phyloP scores from a whole-genome alignment of 2,329 filamentous ascomycete genomes.

The Fusarium sp. region DNA sequence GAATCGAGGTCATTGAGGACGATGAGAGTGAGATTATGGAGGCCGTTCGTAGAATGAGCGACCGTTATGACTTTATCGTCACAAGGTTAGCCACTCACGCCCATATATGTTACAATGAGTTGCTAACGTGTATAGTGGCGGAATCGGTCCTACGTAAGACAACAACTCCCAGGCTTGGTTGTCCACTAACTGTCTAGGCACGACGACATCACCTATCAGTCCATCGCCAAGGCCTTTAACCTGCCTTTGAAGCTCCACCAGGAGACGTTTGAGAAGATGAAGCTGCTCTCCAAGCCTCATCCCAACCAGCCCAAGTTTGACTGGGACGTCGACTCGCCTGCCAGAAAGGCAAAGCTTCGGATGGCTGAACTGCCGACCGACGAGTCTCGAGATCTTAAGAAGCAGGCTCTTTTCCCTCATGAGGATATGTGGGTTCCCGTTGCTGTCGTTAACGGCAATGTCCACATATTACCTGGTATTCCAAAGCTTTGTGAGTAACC shows the following conservation, averaged over 20 bases:
- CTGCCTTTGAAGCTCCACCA: constrained; percentile 80
- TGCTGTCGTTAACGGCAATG: constrained; percentile 85
- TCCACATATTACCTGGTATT: constrained; percentile 92
- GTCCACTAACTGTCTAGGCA: constrained; percentile 64
- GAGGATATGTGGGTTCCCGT: constrained; percentile 93
- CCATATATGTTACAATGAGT: background rate
- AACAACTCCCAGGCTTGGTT: background rate
- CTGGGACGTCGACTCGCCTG: constrained; percentile 83
- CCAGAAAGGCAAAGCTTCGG: constrained; percentile 79
- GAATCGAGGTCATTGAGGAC: constrained; percentile 92
- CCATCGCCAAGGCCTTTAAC: constrained; percentile 87
- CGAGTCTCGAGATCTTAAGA: constrained; percentile 65
- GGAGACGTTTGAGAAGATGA: constrained; percentile 82
- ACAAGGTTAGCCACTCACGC: constrained; percentile 65
- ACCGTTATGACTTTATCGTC: constrained; percentile 90
- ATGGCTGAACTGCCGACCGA: constrained; percentile 91
- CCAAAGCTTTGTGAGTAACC: constrained; percentile 72
- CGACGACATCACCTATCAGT: constrained; percentile 96
- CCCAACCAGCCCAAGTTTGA: constrained; percentile 77
- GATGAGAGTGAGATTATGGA: constrained; percentile 91
- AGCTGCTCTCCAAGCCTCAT: constrained; percentile 75
- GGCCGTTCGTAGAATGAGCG: constrained; percentile 84
- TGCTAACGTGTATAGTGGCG: constrained; percentile 65
- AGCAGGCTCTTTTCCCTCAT: constrained; percentile 79
- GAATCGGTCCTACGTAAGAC: constrained; percentile 87